These are phyloP conservation scores for Piloderma croceum DNA, from an alignment of 768 basidiomycete genomes.

Conservation along the genomic window DNA sequence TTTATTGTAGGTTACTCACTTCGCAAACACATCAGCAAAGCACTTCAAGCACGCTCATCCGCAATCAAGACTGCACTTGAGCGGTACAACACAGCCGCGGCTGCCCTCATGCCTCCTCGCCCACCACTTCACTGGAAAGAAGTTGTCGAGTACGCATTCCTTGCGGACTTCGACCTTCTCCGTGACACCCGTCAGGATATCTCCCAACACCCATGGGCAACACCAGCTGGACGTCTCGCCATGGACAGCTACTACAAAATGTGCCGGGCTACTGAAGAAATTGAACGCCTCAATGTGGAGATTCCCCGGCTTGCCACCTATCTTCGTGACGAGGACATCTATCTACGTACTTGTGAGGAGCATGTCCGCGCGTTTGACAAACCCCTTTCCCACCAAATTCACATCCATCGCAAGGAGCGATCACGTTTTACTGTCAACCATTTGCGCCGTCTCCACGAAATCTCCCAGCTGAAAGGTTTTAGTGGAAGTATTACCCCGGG, in stretches of 20 bases:
- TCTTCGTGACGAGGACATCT: constrained; percentile 11
- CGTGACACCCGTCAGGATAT: constrained; percentile 13
- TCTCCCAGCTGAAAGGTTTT: constrained; percentile 8
- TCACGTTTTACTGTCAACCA: constrained; percentile 7
- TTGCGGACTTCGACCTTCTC: constrained; percentile 20
- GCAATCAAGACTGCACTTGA: constrained; percentile 20
- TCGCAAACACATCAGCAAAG: constrained; percentile 20
- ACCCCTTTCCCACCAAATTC: constrained; percentile 10
- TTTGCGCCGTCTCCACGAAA: constrained; percentile 6
- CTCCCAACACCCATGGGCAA: constrained; percentile 6
- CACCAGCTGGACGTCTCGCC: constrained; percentile 7
- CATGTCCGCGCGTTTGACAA: constrained; percentile 1
- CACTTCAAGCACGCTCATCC: constrained; percentile 17
- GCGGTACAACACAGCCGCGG: constrained; percentile 21
- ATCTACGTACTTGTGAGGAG: constrained; percentile 3
- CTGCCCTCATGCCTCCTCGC: constrained; percentile 10
- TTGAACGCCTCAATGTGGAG: constrained; percentile 17
- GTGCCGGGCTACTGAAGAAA: constrained; percentile 17
- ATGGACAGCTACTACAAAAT: constrained; percentile 19
- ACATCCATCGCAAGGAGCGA: constrained; percentile 2
- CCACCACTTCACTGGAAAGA: constrained; percentile 14
- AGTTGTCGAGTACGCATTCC: constrained; percentile 14
- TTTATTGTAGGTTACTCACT: constrained; percentile 24
- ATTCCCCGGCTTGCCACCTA: constrained; percentile 14
- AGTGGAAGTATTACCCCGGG: constrained; percentile 5